Evolutionary conservation across 2,329 filamentous ascomycete genomes (phyloP).

Genomic region (Apiospora phragmitis): DNA sequence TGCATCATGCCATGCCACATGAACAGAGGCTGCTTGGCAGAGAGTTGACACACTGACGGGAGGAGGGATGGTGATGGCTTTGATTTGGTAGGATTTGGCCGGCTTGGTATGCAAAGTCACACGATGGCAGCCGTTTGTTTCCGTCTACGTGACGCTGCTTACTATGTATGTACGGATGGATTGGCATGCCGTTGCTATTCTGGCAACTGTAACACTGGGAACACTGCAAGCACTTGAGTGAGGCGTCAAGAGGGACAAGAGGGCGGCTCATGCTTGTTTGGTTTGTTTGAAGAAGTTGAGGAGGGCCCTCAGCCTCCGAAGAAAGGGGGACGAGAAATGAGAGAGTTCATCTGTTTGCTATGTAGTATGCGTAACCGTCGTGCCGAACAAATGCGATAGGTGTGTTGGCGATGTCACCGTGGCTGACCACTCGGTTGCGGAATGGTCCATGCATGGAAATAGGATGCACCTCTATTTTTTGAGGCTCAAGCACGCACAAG

Average conservation of each 20-base stretch:
- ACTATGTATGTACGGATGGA: neutral
- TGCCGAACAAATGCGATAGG: neutral
- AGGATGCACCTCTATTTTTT: neutral
- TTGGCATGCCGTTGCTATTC: neutral
- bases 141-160: neutral
- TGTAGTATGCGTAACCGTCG: neutral
- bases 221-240: neutral
- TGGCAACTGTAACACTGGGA: neutral
- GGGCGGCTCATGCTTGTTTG: neutral
- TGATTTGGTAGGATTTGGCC: neutral
- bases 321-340: neutral
- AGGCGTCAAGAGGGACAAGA: neutral
- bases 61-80: neutral
- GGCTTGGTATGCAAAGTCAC: neutral
- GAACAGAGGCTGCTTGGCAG: neutral
- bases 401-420: neutral
- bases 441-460: constrained; percentile 5
- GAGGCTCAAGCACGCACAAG: neutral
- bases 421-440: neutral
- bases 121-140: neutral
- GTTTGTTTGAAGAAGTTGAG: neutral
- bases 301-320: neutral
- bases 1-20: neutral
- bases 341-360: neutral
- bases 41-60: neutral